Base-by-base conservation (phyloP, 108 stramenopile species). In the Discostella pseudostelligera region DNA sequence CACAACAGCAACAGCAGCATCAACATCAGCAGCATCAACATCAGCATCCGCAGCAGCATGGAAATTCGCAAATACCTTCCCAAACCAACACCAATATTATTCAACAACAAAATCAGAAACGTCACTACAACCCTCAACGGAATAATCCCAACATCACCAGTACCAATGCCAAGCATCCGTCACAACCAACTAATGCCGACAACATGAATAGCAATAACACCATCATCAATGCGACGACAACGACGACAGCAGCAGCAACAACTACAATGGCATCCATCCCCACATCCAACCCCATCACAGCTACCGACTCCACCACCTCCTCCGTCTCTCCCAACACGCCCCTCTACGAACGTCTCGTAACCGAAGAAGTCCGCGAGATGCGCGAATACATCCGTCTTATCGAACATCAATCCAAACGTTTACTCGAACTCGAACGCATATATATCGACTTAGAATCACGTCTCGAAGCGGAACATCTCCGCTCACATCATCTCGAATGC, bases 301-400 rank as follows among this genome's bases (percentile, higher is more conserved):
- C 62, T 13, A 22, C 63, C 25, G 13, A 40, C n/a, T 17, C 62
- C 56, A 59, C 62, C 0, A 39, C 25, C 24, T 53, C 67, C 53
- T 39, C 46, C 11, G 29, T n/a, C 13, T 36, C 56, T 13, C 9
- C 28, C 56, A 67, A 49, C 67, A 57, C 81, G 17, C 81, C 81
- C 17, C 78, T 82, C 35, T 82, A 79, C 61, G 81, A 82, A 37
- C 62, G 81, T 11, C 62, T 82, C 37, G 81, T 79, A 14, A 62
- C 74, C 54, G 81, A 82, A 58, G 81, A 82, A 65, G 74, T 74
- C 36, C 68, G 72, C 44, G 81, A 78, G 50, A 35, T 78, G 11
- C 78, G 73, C 51, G 78, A 74, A 70, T 78, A 78, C 72, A 53
- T 74, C 39, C 73, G 78, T 14, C 46, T 82, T 20, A 71, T 76